These are phyloP conservation scores for Conticribra weissflogii DNA, from an alignment of 108 stramenopile genomes.

Conservation along the genomic window DNA sequence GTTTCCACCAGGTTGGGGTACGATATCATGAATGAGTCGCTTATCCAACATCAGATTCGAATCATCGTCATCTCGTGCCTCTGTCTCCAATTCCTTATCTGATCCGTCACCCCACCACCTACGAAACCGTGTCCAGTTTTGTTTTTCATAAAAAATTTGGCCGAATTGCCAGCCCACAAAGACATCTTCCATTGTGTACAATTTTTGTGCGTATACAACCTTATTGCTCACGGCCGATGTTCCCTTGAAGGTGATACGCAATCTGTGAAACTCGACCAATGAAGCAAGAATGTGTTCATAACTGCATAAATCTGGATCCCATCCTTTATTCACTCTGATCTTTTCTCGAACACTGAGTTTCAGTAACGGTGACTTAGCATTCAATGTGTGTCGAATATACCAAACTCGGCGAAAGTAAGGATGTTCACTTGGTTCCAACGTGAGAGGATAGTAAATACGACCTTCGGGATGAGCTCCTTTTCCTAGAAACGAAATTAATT, in stretches of 20 bases:
- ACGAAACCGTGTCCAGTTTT: conserved; percentile 3
- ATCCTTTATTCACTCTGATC: conserved; percentile 17
- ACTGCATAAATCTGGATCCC: conserved; percentile 17
- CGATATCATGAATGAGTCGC: conserved; percentile 35
- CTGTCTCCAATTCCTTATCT: no score
- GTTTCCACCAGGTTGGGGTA: conserved; percentile 16
- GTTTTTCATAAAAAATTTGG: conserved; percentile 21
- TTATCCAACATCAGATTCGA: conserved; percentile 25
- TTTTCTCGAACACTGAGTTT: conserved; percentile 9
- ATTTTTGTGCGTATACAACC: conserved; percentile 20
- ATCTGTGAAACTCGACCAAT: conserved; percentile 23
- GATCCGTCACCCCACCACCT: conserved; percentile 10
- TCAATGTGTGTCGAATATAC: conserved; percentile 22
- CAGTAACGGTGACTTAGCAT: conserved; percentile 16
- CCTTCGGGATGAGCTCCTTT: conserved; percentile 13
- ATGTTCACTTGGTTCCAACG: conserved; percentile 20
- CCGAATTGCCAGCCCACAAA: conserved; percentile 38
- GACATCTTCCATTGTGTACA: conserved; percentile 30
- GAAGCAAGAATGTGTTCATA: conserved; percentile 24
- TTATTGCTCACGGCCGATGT: conserved; percentile 23
- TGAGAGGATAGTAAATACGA: conserved; percentile 25
- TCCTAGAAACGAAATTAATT: conserved; percentile 7
- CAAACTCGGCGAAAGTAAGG: conserved; percentile 23
- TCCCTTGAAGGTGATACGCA: conserved; percentile 29
- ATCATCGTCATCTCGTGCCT: conserved; percentile 7